These are phyloP conservation scores for Pouteria glomerata DNA, from an alignment of 148 eudicot genomes.

Conservation along the genomic window DNA sequence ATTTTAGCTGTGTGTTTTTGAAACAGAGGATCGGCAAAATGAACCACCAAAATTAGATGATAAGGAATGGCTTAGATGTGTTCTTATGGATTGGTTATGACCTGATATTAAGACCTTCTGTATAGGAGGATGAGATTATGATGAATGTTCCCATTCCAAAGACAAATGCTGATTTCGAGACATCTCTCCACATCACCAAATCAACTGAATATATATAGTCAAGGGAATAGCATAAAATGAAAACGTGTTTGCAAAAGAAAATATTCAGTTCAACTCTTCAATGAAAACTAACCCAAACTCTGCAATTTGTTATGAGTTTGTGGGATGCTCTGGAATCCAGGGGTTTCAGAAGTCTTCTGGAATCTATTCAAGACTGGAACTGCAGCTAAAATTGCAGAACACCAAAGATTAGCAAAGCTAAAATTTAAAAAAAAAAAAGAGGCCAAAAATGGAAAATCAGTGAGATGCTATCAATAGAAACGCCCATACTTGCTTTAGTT, in stretches of 20 bases:
- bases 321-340: constrained; percentile 34
- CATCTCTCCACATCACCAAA: constrained; percentile 68
- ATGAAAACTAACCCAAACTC: constrained; percentile 39
- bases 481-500: constrained; percentile 31
- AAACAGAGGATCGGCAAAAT: background rate
- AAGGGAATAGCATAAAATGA: background rate
- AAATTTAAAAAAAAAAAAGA: background rate
- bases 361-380: constrained; percentile 23
- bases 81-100: constrained; percentile 18
- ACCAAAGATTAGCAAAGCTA: background rate
- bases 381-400: background rate
- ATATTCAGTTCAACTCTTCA: background rate
- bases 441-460: background rate
- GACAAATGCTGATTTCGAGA: constrained; percentile 60
- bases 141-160: constrained; percentile 65
- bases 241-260: background rate
- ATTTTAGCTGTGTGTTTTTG: constrained; percentile 3
- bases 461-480: background rate
- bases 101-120: constrained; percentile 63
- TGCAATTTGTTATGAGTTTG: constrained; percentile 45
- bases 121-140: constrained; percentile 56
- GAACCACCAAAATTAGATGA: background rate
- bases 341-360: constrained; percentile 28
- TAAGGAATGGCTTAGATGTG: background rate
- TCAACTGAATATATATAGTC: constrained; percentile 41